Conservation (phyloP, 2,329 filamentous ascomycete genomes). For the Mycosphaerella arachidis region DNA sequence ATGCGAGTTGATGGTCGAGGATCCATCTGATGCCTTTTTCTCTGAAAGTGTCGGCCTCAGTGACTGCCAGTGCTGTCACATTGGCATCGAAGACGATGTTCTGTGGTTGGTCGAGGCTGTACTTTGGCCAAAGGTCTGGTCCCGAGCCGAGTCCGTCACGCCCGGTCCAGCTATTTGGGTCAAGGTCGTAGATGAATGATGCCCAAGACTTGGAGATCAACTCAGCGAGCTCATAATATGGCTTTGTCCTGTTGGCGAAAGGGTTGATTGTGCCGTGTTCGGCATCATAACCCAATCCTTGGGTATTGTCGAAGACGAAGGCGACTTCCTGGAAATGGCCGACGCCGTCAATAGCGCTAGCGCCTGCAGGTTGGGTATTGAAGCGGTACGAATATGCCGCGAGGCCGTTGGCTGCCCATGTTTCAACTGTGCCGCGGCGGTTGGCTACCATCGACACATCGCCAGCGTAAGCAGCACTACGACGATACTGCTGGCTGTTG, state of each 20-base stretch:
- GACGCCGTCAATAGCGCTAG: constrained; percentile 41
- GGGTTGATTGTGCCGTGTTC: constrained; percentile 31
- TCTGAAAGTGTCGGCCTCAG: constrained; percentile 44
- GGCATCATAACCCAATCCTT: constrained; percentile 39
- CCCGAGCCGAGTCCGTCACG: constrained; percentile 10
- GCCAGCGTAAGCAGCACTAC: constrained; percentile 52
- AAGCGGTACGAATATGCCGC: constrained; percentile 60
- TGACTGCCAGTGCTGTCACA: constrained; percentile 28
- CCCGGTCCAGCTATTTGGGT: constrained; percentile 36
- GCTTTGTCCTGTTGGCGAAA: constrained; percentile 34
- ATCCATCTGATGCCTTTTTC: constrained; percentile 44
- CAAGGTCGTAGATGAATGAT: constrained; percentile 40
- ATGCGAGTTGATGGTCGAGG: constrained; percentile 26
- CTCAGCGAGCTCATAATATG: constrained; percentile 37
- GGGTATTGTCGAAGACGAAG: constrained; percentile 43
- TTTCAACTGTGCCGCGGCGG: constrained; percentile 50
- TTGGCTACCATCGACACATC: constrained; percentile 55
- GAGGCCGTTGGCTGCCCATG: constrained; percentile 46
- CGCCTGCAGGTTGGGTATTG: constrained; percentile 50
- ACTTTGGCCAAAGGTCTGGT: constrained; percentile 38
- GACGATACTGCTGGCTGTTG: constrained; percentile 45
- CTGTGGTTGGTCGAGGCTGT: constrained; percentile 33
- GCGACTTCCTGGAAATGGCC: constrained; percentile 51
- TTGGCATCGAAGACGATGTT: constrained; percentile 48
- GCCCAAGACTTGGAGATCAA: constrained; percentile 46